Percentiles rank a stretch among this genome's conserved stretches.
Conservation (phyloP, 148 eudicot species). For the Amaranthus palmeri region DNA sequence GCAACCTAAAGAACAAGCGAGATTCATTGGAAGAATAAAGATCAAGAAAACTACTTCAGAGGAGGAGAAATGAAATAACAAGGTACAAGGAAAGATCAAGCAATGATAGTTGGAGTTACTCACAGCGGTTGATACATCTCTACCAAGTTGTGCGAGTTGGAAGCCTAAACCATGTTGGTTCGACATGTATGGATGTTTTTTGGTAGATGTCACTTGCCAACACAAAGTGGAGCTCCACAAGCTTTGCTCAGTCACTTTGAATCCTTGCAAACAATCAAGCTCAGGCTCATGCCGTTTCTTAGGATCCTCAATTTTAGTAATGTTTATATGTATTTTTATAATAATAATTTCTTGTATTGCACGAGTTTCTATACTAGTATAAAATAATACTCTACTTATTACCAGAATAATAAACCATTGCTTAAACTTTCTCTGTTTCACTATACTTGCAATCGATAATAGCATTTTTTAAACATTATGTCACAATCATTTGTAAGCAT, state of each 20-base stretch:
- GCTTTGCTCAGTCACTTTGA: slow-evolving; percentile 66
- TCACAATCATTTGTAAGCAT: too few relatives aligned
- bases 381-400: too few relatives aligned
- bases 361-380: too few relatives aligned
- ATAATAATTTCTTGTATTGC: too few relatives aligned
- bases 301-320: not conserved
- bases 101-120: slow-evolving; percentile 23
- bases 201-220: slow-evolving; percentile 77
- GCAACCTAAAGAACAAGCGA: slow-evolving; percentile 60
- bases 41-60: not conserved
- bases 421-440: too few relatives aligned
- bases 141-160: slow-evolving; percentile 89
- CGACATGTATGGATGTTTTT: slow-evolving; percentile 55
- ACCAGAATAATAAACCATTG: too few relatives aligned
- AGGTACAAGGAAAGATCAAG: not conserved
- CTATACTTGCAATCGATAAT: too few relatives aligned
- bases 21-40: slow-evolving; percentile 1
- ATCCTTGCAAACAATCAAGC: slow-evolving; percentile 51
- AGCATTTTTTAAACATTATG: too few relatives aligned
- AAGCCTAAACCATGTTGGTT: slow-evolving; percentile 71
- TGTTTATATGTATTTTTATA: too few relatives aligned
- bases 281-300: slow-evolving; percentile 5
- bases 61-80: not conserved
- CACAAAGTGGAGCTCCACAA: slow-evolving; percentile 53
- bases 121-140: slow-evolving; percentile 97